Evolutionary conservation across 2,329 filamentous ascomycete genomes (phyloP).

Genomic region (Colletotrichum destructivum): DNA sequence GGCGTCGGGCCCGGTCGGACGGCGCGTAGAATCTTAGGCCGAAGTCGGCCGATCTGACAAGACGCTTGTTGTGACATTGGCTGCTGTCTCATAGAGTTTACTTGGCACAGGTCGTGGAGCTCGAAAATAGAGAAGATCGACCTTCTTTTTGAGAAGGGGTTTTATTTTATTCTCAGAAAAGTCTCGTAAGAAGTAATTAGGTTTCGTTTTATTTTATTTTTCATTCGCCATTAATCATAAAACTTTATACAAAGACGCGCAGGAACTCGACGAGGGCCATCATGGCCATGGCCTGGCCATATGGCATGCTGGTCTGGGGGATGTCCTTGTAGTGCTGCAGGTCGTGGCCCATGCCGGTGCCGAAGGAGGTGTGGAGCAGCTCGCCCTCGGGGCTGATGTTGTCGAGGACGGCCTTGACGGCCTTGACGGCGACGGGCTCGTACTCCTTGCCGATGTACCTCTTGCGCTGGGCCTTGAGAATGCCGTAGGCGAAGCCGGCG

Average conservation of each 20-base stretch:
- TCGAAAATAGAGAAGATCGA: not conserved
- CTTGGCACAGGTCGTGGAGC: no score
- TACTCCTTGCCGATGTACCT: conserved; percentile 77
- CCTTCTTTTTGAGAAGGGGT: not conserved
- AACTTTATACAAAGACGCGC: conserved; percentile 57
- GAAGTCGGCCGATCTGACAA: not conserved
- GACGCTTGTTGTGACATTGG: no score
- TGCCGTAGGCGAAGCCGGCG: conserved; percentile 85
- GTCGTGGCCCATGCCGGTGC: conserved; percentile 81
- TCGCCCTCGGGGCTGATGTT: conserved; percentile 79
- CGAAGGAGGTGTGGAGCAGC: conserved; percentile 82
- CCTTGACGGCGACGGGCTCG: conserved; percentile 73
- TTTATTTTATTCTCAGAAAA: no score
- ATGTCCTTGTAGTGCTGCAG: conserved; percentile 86
- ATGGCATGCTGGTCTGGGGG: conserved; percentile 84
- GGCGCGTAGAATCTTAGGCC: not conserved
- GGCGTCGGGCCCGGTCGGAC: not conserved
- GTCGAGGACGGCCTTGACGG: conserved; percentile 76
- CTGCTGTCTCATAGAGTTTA: no score
- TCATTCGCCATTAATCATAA: conserved; percentile 41
- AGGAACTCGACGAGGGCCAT: conserved; percentile 84
- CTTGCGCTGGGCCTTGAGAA: conserved; percentile 81
- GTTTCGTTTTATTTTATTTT: conserved; percentile 13
- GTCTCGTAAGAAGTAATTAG: not conserved
- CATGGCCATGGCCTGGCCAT: conserved; percentile 88